Evolutionary conservation across 257 asterid species (phyloP).

Genomic region (Salvia miltiorrhiza): DNA sequence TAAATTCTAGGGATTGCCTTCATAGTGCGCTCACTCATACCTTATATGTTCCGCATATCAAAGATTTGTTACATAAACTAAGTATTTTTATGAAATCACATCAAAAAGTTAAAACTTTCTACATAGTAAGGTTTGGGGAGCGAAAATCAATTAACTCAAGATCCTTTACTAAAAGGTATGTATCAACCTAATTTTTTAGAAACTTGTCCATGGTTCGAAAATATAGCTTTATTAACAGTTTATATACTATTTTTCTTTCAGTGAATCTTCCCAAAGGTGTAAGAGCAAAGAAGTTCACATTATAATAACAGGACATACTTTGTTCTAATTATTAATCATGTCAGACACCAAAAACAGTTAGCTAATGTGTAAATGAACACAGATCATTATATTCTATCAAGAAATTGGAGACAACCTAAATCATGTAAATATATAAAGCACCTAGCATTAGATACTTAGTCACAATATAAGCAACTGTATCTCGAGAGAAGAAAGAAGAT

Average conservation of each 20-base stretch:
- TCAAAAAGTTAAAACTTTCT: neutral
- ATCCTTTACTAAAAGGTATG: neutral
- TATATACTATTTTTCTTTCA: neutral
- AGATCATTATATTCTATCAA: neutral
- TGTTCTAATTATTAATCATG: neutral
- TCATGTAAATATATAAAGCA: neutral
- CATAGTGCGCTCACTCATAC: neutral
- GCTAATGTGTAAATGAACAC: neutral
- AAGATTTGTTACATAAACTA: neutral
- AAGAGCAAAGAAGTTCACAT: neutral
- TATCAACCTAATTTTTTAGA: neutral
- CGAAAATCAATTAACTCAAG: too few species aligned
- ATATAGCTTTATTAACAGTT: too few species aligned
- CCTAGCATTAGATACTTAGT: neutral
- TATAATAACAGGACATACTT: neutral
- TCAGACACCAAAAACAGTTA: neutral
- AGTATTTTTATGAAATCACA: neutral
- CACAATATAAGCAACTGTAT: neutral
- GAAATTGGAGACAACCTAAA: neutral
- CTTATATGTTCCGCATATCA: neutral
- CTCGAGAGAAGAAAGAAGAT: neutral
- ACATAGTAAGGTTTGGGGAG: neutral
- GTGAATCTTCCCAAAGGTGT: neutral
- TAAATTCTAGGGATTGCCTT: neutral
- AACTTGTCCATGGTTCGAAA: neutral